Evolutionary conservation across 2,329 filamentous ascomycete genomes (phyloP), one percentile per base, ranked within the genome.

Genomic region (Colletotrichum higginsianum): DNA sequence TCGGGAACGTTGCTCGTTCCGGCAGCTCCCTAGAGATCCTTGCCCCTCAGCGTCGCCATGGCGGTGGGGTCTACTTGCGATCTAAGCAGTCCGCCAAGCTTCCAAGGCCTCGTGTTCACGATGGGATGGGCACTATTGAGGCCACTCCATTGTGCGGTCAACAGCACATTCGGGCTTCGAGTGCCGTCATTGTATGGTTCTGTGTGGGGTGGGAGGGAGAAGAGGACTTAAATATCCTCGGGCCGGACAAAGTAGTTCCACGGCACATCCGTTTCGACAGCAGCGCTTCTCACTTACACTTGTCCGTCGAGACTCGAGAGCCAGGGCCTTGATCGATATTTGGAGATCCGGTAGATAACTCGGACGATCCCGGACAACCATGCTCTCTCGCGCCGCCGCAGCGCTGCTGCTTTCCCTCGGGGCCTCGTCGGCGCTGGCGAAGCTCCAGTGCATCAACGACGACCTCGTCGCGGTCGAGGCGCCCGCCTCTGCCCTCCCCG

Each of bases 51-150:
- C 35, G 57, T 55, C 26, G 16, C 57, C 64, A 15, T 57, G 40
- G 56, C n/a, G 4, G 68, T 71, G 64, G 64, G 15, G 64, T 23
- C 44, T 13, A 38, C 7, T 50, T 16, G 38, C 21, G 30, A 23
- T 50, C 21, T 42, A 56, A 49, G 35, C 44, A 26, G 57, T 12
- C 50, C 18, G 63, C 44, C 56, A 56, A 71, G 63, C 23, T 30
- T 23, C 56, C 63, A 62, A 71, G 64, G 18, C 64, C 63, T 71
- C 57, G 63, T 67, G 50, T 67, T 62, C 50, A 62, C 67, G 63
- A 61, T 62, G 38, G 18, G 4, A 61, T 62, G 38, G 18, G 4
- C 13, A 18, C 21, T 8, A 44, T 11, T 40, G 12, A 42, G 53
- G 30, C 30, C 7, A 11, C 23, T 53, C 42, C 56, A 44, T 60